A percentile compares a stretch with the other conserved stretches of the same genome.
Conservation (phyloP, 768 basidiomycete genomes). For the Boletus reticuloceps region DNA sequence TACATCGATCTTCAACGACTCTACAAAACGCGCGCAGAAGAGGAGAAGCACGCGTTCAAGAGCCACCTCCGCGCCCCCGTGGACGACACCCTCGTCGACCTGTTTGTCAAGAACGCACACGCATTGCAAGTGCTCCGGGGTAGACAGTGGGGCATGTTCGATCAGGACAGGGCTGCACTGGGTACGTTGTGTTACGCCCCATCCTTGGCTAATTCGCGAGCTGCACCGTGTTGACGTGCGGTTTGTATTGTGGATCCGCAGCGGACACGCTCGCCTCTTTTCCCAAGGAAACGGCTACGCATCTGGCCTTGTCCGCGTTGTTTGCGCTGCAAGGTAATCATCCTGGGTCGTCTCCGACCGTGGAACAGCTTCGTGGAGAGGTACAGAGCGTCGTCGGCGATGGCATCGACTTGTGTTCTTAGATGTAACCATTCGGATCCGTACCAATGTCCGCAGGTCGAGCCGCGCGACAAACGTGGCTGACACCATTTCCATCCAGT, state of each 20-base stretch:
- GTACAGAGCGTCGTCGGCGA: conserved; percentile 51
- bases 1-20: conserved; percentile 86
- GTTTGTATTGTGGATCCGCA: conserved; percentile 25
- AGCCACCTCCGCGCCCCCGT: conserved; percentile 45
- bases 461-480: no score
- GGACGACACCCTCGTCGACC: conserved; percentile 55
- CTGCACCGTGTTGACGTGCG: background rate
- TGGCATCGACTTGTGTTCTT: conserved; percentile 45
- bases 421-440: no score
- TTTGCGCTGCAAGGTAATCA: conserved; percentile 29
- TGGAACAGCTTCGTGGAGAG: conserved; percentile 51
- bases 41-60: conserved; percentile 60
- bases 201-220: background rate
- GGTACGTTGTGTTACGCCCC: conserved; percentile 33
- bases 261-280: conserved; percentile 38
- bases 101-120: conserved; percentile 81
- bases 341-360: conserved; percentile 38
- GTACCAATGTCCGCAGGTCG: no score
- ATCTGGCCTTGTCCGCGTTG: conserved; percentile 72
- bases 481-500: no score
- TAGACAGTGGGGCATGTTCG: conserved; percentile 55
- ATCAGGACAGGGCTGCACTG: conserved; percentile 46
- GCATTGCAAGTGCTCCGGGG: conserved; percentile 66
- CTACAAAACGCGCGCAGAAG: conserved; percentile 75
- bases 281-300: conserved; percentile 62